Base-by-base conservation (phyloP, 148 eudicot species). In the Rhododendron molle region DNA sequence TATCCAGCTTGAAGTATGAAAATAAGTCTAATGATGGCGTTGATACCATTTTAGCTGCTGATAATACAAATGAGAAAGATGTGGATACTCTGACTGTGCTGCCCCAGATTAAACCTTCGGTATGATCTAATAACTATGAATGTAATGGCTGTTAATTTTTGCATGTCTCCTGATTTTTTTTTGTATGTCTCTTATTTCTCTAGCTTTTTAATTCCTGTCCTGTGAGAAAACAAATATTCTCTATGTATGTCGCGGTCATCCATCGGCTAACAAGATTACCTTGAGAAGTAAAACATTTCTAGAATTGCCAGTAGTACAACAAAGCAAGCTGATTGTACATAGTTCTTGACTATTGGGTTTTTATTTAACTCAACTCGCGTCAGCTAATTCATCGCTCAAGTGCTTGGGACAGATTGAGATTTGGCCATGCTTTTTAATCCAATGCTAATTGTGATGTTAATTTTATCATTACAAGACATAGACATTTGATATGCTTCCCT, bases 1-100 rank as follows among this genome's bases (percentile, higher is more conserved):
- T 82, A 78, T 76, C 90, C 77, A 88, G 86, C 86, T 85, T 86
- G 40, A 83, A 58, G 67, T 82, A 67, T 71, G 88, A 83, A 32
- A 60, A 54, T 76, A 74, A 80, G 54, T 78, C 85, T 74, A 60
- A 79, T 47, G 84, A 89, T 47, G 86, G 54, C 73, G 47, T 81
- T 84, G 83, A 81, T 23, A 71, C 82, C 32, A 46, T 58, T 56
- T 23, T 4, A 56, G 62, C 7, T 83, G 79, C 56, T 67, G 83
- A 89, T 73, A 81, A 83, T 69, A 85, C 81, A 15, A 71, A 82
- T 76, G 91, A 86, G 83, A 80, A 84, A 77, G 81, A 86, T 60
- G 30, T 49, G 65, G 85, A 49, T 36, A 78, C 60, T 80, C 83
- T 87, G 82, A 52, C 91, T 80, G 67, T 84, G 78, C 72, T 72